phyloP scores from a whole-genome alignment of 1,284 basidiomycete species.

The Trichosporon faecale region DNA sequence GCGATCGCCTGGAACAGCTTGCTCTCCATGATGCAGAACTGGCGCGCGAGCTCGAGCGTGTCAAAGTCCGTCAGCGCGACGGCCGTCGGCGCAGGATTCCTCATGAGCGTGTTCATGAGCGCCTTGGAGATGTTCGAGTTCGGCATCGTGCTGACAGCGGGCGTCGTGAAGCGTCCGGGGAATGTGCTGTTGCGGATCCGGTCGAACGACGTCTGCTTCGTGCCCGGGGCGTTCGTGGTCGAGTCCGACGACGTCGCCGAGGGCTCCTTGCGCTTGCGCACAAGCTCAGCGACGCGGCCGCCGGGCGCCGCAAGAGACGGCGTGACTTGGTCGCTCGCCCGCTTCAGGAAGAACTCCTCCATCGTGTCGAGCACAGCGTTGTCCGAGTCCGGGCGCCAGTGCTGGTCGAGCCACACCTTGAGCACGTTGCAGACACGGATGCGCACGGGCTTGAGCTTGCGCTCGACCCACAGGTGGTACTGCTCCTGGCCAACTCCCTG shows the following conservation, averaged over 20 bases:
- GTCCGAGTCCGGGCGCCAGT: constrained; percentile 75
- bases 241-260: constrained; percentile 19
- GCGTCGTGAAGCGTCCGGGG: constrained; percentile 15
- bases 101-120: constrained; percentile 59
- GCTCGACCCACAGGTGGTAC: constrained; percentile 71
- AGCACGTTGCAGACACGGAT: constrained; percentile 86
- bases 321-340: constrained; percentile 36
- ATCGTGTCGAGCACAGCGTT: constrained; percentile 49
- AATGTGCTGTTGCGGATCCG: constrained; percentile 18
- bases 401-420: constrained; percentile 86
- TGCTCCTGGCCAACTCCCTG: constrained; percentile 56
- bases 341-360: constrained; percentile 40
- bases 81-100: constrained; percentile 56
- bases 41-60: constrained; percentile 84
- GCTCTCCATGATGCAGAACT: constrained; percentile 90
- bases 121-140: constrained; percentile 77
- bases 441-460: constrained; percentile 82
- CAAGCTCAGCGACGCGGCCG: constrained; percentile 38
- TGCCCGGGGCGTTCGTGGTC: constrained; percentile 12
- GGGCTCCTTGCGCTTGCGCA: constrained; percentile 30
- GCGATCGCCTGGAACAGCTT: constrained; percentile 82
- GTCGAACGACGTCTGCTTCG: constrained; percentile 25
- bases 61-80: constrained; percentile 88
- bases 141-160: constrained; percentile 32
- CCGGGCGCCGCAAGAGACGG: constrained; percentile 43